Evolutionary conservation across 1,284 basidiomycete genomes (phyloP), one percentile per base, ranked within the genome.

Genomic region (Irpex rosettiformis): DNA sequence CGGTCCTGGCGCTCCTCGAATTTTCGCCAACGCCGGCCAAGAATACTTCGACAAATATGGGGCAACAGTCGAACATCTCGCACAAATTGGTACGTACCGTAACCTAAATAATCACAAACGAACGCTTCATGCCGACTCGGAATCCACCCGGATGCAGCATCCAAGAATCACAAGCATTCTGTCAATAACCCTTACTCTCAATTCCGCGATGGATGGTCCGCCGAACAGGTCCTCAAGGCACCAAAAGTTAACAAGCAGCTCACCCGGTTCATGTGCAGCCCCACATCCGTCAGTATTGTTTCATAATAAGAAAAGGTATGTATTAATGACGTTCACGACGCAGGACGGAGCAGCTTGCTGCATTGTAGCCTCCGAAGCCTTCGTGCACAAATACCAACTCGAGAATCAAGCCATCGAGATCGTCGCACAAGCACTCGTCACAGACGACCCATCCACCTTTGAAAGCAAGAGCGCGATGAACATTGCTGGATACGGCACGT

Each of bases 341-440:
- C 58, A 89, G 87, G 88, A 91, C 61, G 88, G 88, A 28, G 86
- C 87, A 43, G 89, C 87, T 1, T 88, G 86, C 64, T 88, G 86
- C 60, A 81, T 95, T 58, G 77, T 95, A 22, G 89, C 83, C 6
- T 90, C 89, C 0, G 92, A 93, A 67, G 83, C 80, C n/a, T 94
- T 94, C 65, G 89, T 94, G 13, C 88, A 84, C 61, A 73, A 76
- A 11, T 86, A 93, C 67, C 75, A 78, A 5, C 83, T 94, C 5
- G 85, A 94, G 72, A 94, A 94, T 69, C 91, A 94, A 67, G 91
- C 92, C 2, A 91, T 93, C 61, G 92, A 94, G 69, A 85, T 92
- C 47, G 83, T 89, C 11, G 80, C 83, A 0, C 81, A 83, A 63
- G 80, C 78, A 13, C 75, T 92, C 49, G 76, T 78, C 21, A 93